A percentile compares a stretch with the other conserved stretches of the same genome.
Evolutionary conservation across 768 basidiomycete species (phyloP).

Genomic region (Boletus insuetus): DNA sequence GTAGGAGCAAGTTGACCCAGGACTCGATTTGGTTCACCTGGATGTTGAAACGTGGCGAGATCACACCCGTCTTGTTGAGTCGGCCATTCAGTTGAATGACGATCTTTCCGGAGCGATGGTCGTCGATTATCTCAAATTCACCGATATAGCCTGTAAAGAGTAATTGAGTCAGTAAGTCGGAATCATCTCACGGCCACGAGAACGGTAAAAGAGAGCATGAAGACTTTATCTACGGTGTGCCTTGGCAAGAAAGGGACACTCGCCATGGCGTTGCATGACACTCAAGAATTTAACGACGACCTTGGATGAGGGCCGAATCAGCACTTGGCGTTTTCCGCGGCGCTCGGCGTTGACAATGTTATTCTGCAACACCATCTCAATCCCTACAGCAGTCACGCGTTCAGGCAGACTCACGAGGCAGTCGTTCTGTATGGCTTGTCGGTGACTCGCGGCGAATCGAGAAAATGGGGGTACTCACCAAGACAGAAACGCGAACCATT

Average conservation of each 20-base stretch:
- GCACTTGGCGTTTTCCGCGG: constrained; percentile 98
- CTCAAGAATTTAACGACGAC: constrained; percentile 96
- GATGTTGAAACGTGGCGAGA: constrained; percentile 98
- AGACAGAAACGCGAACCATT: constrained; percentile 89
- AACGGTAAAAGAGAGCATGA: background rate
- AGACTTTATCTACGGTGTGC: no score
- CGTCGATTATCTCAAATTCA: constrained; percentile 98
- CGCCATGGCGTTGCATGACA: constrained; percentile 99
- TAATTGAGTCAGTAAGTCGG: background rate
- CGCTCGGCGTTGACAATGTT: constrained; percentile 99
- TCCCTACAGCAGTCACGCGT: background rate
- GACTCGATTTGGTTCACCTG: constrained; percentile 88
- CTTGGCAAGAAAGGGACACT: constrained; percentile 29
- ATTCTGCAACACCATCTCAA: constrained; percentile 51
- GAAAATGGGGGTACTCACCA: constrained; percentile 39
- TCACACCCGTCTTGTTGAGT: constrained; percentile 99
- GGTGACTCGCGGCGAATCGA: background rate
- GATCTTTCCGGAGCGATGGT: constrained; percentile 97
- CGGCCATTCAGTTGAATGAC: constrained; percentile 98
- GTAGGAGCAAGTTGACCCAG: constrained; percentile 96
- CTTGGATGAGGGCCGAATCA: constrained; percentile 96
- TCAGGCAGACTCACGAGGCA: constrained; percentile 41
- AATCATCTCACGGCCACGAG: background rate
- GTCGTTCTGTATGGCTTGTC: constrained; percentile 46
- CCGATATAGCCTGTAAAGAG: constrained; percentile 82